These are phyloP conservation scores for Penicillium ochrochloron DNA, from an alignment of 495 filamentous ascomycete genomes.

Conservation along the genomic window DNA sequence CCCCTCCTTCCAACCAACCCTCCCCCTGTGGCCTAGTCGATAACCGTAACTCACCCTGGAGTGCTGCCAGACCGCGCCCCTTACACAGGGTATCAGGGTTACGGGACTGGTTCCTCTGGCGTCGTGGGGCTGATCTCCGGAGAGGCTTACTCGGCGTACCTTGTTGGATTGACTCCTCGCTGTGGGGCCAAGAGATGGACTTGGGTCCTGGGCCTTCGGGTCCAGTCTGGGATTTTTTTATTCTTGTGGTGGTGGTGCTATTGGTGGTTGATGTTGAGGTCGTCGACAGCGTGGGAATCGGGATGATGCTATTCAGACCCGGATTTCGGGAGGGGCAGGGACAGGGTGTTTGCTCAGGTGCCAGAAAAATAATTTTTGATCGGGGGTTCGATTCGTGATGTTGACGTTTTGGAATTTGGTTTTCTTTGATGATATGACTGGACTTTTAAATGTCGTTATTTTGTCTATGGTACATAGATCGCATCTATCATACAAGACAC, in stretches of 20 bases:
- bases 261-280: background rate
- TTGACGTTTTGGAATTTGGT: background rate
- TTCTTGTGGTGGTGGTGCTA: background rate
- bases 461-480: background rate
- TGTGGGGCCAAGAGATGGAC: conserved; percentile 5
- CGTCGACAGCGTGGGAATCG: background rate
- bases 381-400: background rate
- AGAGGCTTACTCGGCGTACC: conserved; percentile 4
- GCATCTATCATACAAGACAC: background rate
- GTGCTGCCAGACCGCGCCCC: conserved; percentile 5
- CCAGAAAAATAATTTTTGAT: background rate
- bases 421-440: background rate
- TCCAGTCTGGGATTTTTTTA: background rate
- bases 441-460: background rate
- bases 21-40: conserved; percentile 2
- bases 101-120: conserved; percentile 9
- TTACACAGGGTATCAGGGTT: conserved; percentile 5
- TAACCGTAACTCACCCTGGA: conserved; percentile 4
- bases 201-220: background rate
- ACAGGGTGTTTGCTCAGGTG: background rate
- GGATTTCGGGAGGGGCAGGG: background rate
- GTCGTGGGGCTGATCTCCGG: conserved; percentile 8
- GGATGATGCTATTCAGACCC: background rate
- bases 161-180: conserved; percentile 15
- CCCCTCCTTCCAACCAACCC: background rate